Conservation (phyloP, 371 early-diverging fungal species). For the Syncephalis plumigaleata region DNA sequence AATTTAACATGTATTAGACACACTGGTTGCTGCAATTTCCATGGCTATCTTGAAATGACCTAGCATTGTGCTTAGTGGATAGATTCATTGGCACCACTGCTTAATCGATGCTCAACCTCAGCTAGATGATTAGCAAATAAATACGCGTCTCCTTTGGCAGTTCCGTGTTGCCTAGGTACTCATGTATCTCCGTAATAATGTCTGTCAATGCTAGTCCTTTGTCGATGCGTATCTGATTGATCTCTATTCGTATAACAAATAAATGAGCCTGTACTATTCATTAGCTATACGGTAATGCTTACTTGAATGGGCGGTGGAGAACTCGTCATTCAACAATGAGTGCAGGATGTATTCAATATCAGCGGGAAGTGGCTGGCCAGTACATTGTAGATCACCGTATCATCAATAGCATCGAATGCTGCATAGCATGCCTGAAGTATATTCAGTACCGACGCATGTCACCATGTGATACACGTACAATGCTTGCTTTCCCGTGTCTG, state of each 20-base stretch:
- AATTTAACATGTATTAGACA: too few species aligned
- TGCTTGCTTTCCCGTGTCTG: conserved; percentile 62
- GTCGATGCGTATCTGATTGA: conserved; percentile 51
- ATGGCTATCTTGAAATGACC: conserved; percentile 60
- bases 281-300: too few species aligned
- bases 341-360: conserved; percentile 66
- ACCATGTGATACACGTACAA: conserved; percentile 69
- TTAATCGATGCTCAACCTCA: conserved; percentile 75
- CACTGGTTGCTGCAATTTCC: conserved; percentile 26
- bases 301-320: conserved; percentile 57
- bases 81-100: conserved; percentile 62
- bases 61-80: conserved; percentile 65
- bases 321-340: conserved; percentile 64
- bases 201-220: conserved; percentile 81
- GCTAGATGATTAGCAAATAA: conserved; percentile 56
- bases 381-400: conserved; percentile 73
- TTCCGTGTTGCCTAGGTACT: conserved; percentile 36
- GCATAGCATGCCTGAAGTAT: conserved; percentile 82
- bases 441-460: conserved; percentile 97
- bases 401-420: conserved; percentile 56
- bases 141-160: conserved; percentile 44
- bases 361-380: conserved; percentile 77
- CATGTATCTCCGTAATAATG: conserved; percentile 59
- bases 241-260: conserved; percentile 21
- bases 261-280: not conserved